phyloP scores from a whole-genome alignment of 805 yeast genomes.

The Sugiyamaella smithiae region DNA sequence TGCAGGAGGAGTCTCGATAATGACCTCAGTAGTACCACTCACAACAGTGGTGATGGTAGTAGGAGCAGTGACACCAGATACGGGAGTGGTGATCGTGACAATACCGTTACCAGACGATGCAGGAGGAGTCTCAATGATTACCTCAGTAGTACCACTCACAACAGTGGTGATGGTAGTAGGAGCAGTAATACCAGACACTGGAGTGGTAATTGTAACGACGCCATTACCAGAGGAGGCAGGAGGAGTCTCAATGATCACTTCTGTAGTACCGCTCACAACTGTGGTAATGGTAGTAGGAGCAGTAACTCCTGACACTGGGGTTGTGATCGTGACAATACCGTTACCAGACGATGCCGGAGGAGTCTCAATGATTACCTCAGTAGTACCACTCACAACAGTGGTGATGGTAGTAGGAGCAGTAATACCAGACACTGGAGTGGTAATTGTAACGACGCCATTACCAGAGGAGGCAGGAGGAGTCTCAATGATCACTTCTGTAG shows the following conservation, averaged over 20 bases:
- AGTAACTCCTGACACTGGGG: constrained; percentile 5
- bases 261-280: constrained; percentile 8
- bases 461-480: constrained; percentile 8
- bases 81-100: constrained; percentile 3
- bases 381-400: constrained; percentile 5
- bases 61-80: constrained; percentile 5
- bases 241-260: constrained; percentile 4
- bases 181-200: constrained; percentile 4
- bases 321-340: constrained; percentile 1
- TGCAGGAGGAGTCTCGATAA: constrained; percentile 2
- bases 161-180: constrained; percentile 1
- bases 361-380: constrained; percentile 8
- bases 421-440: constrained; percentile 6
- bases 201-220: constrained; percentile 4
- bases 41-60: constrained; percentile 6
- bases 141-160: constrained; percentile 7
- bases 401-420: constrained; percentile 7
- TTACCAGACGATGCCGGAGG: constrained; percentile 5
- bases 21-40: background rate
- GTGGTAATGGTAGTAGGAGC: constrained; percentile 8
- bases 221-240: constrained; percentile 4
- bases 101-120: background rate
- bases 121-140: constrained; percentile 5
- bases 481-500: constrained; percentile 2
- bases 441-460: background rate